phyloP scores from a whole-genome alignment of 176 grass and related monocot genomes.

The Oryza officinalis region DNA sequence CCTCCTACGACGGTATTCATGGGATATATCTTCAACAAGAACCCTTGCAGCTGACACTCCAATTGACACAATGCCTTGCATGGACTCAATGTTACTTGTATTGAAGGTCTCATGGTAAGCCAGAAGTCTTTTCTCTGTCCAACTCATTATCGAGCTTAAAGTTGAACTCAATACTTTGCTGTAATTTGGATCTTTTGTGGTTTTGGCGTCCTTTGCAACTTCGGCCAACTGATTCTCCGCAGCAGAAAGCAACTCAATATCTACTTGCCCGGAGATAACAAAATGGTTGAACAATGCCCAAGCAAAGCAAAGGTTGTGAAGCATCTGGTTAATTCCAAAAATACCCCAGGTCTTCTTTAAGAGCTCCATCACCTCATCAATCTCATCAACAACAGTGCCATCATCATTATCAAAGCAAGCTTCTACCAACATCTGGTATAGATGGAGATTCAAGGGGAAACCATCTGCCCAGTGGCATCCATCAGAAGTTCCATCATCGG shows the following conservation, averaged over 20 bases:
- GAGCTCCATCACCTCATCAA: slow-evolving; percentile 91
- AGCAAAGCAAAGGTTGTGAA: slow-evolving; percentile 97
- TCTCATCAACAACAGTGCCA: slow-evolving; percentile 87
- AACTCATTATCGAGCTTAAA: slow-evolving; percentile 91
- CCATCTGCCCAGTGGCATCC: slow-evolving; percentile 97
- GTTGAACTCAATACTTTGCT: slow-evolving; percentile 92
- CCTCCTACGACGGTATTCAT: slow-evolving; percentile 91
- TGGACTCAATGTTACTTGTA: slow-evolving; percentile 88
- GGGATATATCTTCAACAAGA: slow-evolving; percentile 97
- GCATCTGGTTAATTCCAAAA: slow-evolving; percentile 80
- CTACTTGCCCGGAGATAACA: slow-evolving; percentile 74
- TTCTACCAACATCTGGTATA: slow-evolving; percentile 94
- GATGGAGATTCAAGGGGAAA: slow-evolving; percentile 83
- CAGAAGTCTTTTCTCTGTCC: slow-evolving; percentile 96
- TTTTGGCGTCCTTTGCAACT: slow-evolving; percentile 91
- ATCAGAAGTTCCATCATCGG: slow-evolving; percentile 83
- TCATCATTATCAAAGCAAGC: slow-evolving; percentile 94
- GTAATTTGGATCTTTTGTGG: slow-evolving; percentile 89
- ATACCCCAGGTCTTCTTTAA: slow-evolving; percentile 97
- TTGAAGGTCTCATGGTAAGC: slow-evolving; percentile 96
- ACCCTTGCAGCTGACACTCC: slow-evolving; percentile 87
- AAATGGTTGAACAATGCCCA: slow-evolving; percentile 93
- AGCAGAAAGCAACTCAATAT: slow-evolving; percentile 84
- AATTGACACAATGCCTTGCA: slow-evolving; percentile 91
- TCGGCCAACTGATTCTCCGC: slow-evolving; percentile 83